Evolutionary conservation across 2,329 filamentous ascomycete genomes (phyloP), one percentile per base, ranked within the genome.

Genomic region (Alternaria sp.): DNA sequence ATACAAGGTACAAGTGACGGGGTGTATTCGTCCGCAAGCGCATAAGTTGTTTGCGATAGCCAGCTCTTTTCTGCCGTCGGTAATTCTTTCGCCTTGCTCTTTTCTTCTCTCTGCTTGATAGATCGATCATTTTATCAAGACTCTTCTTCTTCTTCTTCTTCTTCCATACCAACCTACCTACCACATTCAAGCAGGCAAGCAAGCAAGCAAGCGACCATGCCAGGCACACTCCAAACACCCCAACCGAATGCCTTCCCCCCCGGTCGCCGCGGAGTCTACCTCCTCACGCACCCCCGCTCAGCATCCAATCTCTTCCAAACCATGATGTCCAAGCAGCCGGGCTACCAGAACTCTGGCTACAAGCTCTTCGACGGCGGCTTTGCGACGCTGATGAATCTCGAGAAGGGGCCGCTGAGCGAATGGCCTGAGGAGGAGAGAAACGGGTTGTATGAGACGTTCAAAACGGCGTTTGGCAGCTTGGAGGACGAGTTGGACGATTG

Each of bases 221-320:
- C 66, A 43, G 61, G 55, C n/a, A 50, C 58, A 23, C 25, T 64
- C 10, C 43, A 66, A n/a, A 51, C 58, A 1, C 51, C 47, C 15
- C 53, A 57, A 7, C 23, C n/a, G 12, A 11, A 44, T 28, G 25
- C 15, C 46, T 25, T 56, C 11, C 41, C 45, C 4, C 55, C 63
- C 5, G 45, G 23, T 15, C 37, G 58, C 12, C 58, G 53, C 5
- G 67, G 69, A 3, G 60, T 71, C 23, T 71, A 68, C 21, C 60
- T 70, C 21, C 60, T 71, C 14, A 68, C 69, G 18, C 61, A 70
- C 43, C 69, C 65, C 6, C 63, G 69, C n/a, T 67, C 67, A 6
- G 69, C 67, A 1, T 70, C 65, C 20, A 70, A 70, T 37, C 33
- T 70, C 41, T 71, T 71, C 55, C 67, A 68, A 44, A 68, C 60